phyloP scores from a whole-genome alignment of 2,329 filamentous ascomycete genomes.

The Didymella glomerata region DNA sequence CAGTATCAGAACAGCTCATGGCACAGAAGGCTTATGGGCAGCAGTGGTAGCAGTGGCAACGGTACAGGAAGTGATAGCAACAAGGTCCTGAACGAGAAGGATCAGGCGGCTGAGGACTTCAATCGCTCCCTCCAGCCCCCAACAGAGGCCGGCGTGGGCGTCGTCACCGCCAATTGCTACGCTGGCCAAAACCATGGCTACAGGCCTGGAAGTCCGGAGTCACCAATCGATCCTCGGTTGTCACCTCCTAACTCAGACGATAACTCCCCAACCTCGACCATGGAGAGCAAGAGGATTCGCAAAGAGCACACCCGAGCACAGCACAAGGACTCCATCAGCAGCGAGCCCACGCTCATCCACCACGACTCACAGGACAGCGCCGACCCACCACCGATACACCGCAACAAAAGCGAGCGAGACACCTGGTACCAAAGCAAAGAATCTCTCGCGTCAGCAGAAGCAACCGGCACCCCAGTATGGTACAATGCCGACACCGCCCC shows the following conservation, averaged over 20 bases:
- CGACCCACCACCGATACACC: constrained; percentile 7
- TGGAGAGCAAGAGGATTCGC: constrained; percentile 15
- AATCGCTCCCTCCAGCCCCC: constrained; percentile 10
- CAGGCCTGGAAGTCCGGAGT: constrained; percentile 15
- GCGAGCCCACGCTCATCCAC: constrained; percentile 19
- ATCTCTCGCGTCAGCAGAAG: constrained; percentile 4
- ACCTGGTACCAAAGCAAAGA: constrained; percentile 18
- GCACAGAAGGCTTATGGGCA: constrained; percentile 34
- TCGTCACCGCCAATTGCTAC: constrained; percentile 7
- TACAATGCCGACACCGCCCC: neutral
- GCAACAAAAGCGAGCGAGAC: constrained; percentile 10
- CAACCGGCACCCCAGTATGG: neutral
- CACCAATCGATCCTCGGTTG: constrained; percentile 23
- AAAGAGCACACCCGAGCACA: constrained; percentile 20
- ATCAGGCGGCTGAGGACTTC: constrained; percentile 11
- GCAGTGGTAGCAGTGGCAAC: constrained; percentile 24
- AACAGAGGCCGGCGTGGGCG: constrained; percentile 1
- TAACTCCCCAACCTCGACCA: constrained; percentile 13
- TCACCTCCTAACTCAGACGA: neutral
- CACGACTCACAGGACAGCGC: constrained; percentile 13
- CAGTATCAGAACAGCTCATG: constrained; percentile 52
- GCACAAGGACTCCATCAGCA: constrained; percentile 18
- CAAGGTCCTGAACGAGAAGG: constrained; percentile 20
- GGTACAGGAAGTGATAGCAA: constrained; percentile 25
- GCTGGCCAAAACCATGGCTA: constrained; percentile 6